Evolutionary conservation across 1,139 yeast genomes (phyloP).

Genomic region (Pichia sp.): DNA sequence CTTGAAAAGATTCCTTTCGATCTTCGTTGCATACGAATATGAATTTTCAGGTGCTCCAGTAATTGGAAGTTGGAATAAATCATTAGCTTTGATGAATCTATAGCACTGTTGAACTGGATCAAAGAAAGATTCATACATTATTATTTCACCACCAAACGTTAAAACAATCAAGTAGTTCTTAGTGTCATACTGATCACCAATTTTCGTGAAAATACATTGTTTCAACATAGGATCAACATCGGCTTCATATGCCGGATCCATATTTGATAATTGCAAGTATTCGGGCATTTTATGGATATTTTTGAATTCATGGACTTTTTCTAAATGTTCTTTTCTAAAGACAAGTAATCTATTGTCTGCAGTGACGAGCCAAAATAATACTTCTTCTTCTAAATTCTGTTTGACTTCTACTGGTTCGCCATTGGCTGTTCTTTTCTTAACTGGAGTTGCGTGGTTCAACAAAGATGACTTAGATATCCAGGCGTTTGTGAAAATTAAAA

Average conservation of each 20-base stretch:
- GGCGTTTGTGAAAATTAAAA: constrained; percentile 64
- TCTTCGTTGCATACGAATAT: constrained; percentile 62
- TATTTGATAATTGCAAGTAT: constrained; percentile 49
- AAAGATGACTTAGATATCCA: constrained; percentile 49
- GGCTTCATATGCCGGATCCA: constrained; percentile 56
- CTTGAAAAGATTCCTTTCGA: constrained; percentile 68
- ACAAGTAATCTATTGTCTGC: constrained; percentile 74
- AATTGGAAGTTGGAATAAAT: constrained; percentile 38
- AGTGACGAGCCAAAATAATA: constrained; percentile 64
- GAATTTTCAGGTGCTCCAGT: constrained; percentile 83
- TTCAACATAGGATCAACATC: constrained; percentile 74
- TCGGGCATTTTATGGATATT: constrained; percentile 60
- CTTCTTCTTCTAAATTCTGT: constrained; percentile 34
- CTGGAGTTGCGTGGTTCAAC: constrained; percentile 32
- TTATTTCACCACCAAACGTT: constrained; percentile 78
- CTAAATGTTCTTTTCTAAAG: constrained; percentile 62
- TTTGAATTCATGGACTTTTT: constrained; percentile 62
- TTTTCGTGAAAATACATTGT: constrained; percentile 61
- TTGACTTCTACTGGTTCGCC: constrained; percentile 22
- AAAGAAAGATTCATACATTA: constrained; percentile 59
- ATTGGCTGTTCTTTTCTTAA: constrained; percentile 25
- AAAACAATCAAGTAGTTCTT: constrained; percentile 67
- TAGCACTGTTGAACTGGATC: constrained; percentile 44
- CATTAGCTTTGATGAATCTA: constrained; percentile 48
- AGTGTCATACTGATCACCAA: constrained; percentile 54